Conservation (phyloP, 768 basidiomycete genomes). For the Nidularia pulvinata region DNA sequence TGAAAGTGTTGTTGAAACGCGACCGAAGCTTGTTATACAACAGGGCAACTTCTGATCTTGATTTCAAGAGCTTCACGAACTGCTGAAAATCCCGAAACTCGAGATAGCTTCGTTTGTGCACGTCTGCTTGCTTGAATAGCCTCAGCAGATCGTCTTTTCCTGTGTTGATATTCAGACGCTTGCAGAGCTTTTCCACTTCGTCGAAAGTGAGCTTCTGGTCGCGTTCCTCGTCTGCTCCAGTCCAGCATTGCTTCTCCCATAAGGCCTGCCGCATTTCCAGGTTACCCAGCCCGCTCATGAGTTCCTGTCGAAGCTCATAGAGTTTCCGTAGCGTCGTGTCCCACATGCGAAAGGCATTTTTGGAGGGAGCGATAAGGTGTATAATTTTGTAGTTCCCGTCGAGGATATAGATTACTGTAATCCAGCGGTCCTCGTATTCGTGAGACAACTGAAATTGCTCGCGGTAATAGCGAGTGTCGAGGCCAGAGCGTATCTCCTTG, state of each 20-base stretch:
- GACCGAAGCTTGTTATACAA: slow-evolving; percentile 48
- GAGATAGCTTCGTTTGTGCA: slow-evolving; percentile 51
- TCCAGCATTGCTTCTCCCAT: slow-evolving; percentile 88
- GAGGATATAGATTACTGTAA: slow-evolving; percentile 83
- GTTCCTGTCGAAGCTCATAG: slow-evolving; percentile 61
- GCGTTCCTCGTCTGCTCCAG: slow-evolving; percentile 59
- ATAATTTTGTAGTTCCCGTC: slow-evolving; percentile 83
- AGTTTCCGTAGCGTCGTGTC: slow-evolving; percentile 64
- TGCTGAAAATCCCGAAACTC: slow-evolving; percentile 79
- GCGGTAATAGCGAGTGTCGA: slow-evolving; percentile 71
- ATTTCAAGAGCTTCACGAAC: slow-evolving; percentile 83
- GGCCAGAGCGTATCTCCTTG: slow-evolving; percentile 80
- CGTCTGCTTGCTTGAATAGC: slow-evolving; percentile 74
- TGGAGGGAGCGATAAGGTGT: slow-evolving; percentile 76
- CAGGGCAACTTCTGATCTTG: slow-evolving; percentile 78
- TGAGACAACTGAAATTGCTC: slow-evolving; percentile 65
- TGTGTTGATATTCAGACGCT: slow-evolving; percentile 65
- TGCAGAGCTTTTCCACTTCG: slow-evolving; percentile 73
- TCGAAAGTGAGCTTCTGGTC: slow-evolving; percentile 68
- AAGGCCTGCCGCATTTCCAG: slow-evolving; percentile 62
- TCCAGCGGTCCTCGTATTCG: slow-evolving; percentile 71
- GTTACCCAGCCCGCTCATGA: slow-evolving; percentile 69
- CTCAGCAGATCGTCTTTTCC: slow-evolving; percentile 49
- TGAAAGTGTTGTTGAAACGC: slow-evolving; percentile 21
- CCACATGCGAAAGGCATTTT: slow-evolving; percentile 45